Evolutionary conservation across 495 filamentous ascomycete genomes (phyloP).

Genomic region (Stereocaulon alpinum): DNA sequence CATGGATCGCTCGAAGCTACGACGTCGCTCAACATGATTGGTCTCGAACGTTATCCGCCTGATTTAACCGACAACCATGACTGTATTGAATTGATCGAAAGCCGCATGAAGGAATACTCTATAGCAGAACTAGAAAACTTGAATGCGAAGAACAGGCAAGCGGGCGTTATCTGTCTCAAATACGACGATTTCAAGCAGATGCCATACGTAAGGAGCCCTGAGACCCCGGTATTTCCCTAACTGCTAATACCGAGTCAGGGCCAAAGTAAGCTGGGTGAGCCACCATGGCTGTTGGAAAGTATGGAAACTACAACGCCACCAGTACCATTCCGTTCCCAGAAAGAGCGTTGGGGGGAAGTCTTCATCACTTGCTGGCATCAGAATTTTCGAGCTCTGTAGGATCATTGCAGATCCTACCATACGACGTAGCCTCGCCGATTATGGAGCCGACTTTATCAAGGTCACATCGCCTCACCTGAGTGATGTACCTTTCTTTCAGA

Average conservation of each 20-base stretch:
- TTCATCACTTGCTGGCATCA: neutral
- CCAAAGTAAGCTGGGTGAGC: conserved; percentile 29
- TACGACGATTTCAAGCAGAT: conserved; percentile 54
- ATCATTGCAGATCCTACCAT: conserved; percentile 52
- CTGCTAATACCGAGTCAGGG: conserved; percentile 13
- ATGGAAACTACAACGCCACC: conserved; percentile 40
- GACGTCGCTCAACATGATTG: conserved; percentile 60
- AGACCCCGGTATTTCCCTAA: no score
- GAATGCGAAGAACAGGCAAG: conserved; percentile 52
- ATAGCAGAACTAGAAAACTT: conserved; percentile 52
- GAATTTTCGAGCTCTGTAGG: conserved; percentile 31
- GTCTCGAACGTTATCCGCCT: conserved; percentile 51
- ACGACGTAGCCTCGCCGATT: conserved; percentile 53
- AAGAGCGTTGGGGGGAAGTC: neutral
- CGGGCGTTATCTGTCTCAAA: conserved; percentile 56
- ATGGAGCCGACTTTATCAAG: conserved; percentile 27
- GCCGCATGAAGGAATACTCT: conserved; percentile 52
- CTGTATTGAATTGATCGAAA: conserved; percentile 57
- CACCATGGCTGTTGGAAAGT: conserved; percentile 39
- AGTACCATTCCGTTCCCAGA: conserved; percentile 38
- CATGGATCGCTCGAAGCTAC: conserved; percentile 67
- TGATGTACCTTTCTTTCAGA: conserved; percentile 19
- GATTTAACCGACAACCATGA: conserved; percentile 56
- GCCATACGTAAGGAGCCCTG: no score
- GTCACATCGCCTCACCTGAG: neutral